Evolutionary conservation across 202 grass and related monocot species (phyloP).

Genomic region (Brachypodium distachyon): DNA sequence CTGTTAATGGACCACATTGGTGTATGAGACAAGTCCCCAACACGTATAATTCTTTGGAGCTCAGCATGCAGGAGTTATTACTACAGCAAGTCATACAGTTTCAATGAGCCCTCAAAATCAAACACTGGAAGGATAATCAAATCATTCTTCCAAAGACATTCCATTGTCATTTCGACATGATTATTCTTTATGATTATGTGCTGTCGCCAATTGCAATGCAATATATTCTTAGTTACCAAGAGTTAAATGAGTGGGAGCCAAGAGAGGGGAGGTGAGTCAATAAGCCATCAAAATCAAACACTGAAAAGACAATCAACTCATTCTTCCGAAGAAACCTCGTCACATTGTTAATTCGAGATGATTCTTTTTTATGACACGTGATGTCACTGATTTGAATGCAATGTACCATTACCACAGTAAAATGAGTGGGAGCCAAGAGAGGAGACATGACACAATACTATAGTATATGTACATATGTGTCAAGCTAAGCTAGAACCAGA

Average conservation of each 20-base stretch:
- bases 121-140: slow-evolving; percentile 3
- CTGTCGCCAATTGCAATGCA: background rate
- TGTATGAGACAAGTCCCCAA: background rate
- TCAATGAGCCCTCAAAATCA: background rate
- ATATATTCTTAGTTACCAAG: background rate
- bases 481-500: slow-evolving; percentile 4
- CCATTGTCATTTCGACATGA: background rate
- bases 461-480: background rate
- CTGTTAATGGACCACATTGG: background rate
- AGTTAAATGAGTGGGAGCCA: background rate
- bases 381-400: background rate
- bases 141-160: background rate
- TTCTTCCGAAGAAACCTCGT: background rate
- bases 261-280: background rate
- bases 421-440: background rate
- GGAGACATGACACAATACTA: background rate
- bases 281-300: background rate
- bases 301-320: background rate
- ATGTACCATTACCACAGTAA: background rate
- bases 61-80: background rate
- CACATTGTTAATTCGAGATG: background rate
- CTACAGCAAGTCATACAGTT: background rate
- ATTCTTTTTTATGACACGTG: background rate
- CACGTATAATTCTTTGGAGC: background rate
- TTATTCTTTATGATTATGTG: background rate